These are phyloP conservation scores for Fomitopsis schrenkii DNA, from an alignment of 1,284 basidiomycete species.

Conservation along the genomic window DNA sequence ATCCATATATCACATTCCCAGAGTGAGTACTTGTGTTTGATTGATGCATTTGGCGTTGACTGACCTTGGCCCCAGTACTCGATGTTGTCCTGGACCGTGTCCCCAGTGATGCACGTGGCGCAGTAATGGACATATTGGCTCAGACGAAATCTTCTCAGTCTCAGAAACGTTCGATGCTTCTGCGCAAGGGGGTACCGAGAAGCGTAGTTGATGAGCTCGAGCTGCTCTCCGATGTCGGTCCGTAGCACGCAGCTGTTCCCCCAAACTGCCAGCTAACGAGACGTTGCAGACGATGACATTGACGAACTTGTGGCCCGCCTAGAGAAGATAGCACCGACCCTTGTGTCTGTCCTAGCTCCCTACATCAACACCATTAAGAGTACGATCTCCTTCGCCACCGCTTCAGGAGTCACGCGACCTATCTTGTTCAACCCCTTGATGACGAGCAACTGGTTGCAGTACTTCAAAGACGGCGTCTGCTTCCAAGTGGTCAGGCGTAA, in stretches of 20 bases:
- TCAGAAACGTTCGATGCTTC: conserved; percentile 63
- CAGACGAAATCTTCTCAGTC: conserved; percentile 59
- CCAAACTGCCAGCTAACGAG: background rate
- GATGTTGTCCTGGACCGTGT: conserved; percentile 60
- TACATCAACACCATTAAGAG: conserved; percentile 60
- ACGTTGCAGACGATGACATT: conserved; percentile 51
- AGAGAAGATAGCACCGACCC: conserved; percentile 55
- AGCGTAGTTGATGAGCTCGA: conserved; percentile 69
- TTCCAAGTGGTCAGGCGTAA: conserved; percentile 70
- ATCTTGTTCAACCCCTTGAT: conserved; percentile 74
- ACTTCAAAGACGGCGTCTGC: conserved; percentile 73
- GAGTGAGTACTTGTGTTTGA: conserved; percentile 39
- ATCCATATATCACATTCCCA: conserved; percentile 72
- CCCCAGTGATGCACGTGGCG: conserved; percentile 45
- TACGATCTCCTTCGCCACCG: conserved; percentile 56
- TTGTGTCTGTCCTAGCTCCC: conserved; percentile 44
- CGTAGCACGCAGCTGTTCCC: conserved; percentile 12
- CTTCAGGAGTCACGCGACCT: conserved; percentile 58
- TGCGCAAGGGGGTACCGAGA: conserved; percentile 63
- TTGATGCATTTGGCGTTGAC: background rate
- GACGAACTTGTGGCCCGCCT: conserved; percentile 52
- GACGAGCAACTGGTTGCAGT: conserved; percentile 53
- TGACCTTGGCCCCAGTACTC: conserved; percentile 43
- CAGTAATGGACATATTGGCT: conserved; percentile 57
- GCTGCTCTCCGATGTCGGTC: conserved; percentile 57